phyloP scores from a whole-genome alignment of 306 rosid species.

The Mimosa pudica region DNA sequence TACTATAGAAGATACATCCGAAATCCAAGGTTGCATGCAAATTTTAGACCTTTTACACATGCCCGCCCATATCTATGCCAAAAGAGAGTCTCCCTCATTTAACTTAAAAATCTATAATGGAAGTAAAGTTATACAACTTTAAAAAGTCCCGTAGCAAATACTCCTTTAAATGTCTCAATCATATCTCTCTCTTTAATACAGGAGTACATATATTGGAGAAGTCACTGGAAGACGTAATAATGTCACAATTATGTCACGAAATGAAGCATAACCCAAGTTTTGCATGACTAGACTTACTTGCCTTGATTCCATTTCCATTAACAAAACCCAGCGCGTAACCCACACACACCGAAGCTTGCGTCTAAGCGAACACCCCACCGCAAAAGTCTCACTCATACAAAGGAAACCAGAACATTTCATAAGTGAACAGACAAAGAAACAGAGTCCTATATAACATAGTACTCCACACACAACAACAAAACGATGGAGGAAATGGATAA shows the following conservation, averaged over 20 bases:
- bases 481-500: slow-evolving; percentile 44
- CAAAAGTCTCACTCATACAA: slow-evolving; percentile 26
- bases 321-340: slow-evolving; percentile 33
- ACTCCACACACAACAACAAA: no score
- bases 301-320: not conserved
- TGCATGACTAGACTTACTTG: not conserved
- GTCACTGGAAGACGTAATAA: not conserved
- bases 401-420: slow-evolving; percentile 4
- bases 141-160: no score
- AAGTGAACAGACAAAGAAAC: not conserved
- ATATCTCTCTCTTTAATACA: no score
- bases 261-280: not conserved
- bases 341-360: slow-evolving; percentile 43
- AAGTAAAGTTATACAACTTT: no score
- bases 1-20: no score
- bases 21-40: no score
- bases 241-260: not conserved
- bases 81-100: no score
- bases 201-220: not conserved
- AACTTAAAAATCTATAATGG: no score
- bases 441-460: not conserved
- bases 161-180: no score
- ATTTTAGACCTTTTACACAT: no score
- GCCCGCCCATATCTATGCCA: no score
- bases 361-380: slow-evolving; percentile 34